These are phyloP conservation scores for Ustilago sp. DNA, from an alignment of 1,284 basidiomycete species.

Conservation along the genomic window DNA sequence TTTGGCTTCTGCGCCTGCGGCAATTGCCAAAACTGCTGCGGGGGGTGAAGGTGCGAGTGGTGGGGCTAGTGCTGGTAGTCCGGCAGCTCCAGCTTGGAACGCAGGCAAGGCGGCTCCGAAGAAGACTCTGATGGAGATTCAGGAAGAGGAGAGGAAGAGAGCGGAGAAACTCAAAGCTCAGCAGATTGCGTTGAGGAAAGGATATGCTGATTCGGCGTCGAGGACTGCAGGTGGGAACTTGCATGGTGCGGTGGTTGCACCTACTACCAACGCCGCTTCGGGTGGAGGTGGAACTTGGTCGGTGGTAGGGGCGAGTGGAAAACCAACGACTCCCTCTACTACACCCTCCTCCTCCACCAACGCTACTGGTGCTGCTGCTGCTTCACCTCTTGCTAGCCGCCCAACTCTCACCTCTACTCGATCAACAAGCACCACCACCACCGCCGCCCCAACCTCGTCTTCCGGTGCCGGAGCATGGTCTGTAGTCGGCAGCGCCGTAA, in stretches of 20 bases:
- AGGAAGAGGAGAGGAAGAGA: slow-evolving; percentile 86
- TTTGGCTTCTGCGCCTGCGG: slow-evolving; percentile 68
- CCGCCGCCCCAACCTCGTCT: slow-evolving; percentile 1
- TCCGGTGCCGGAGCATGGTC: slow-evolving; percentile 27
- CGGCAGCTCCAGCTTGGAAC: slow-evolving; percentile 66
- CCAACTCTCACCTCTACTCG: slow-evolving; percentile 13
- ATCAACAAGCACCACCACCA: slow-evolving; percentile 10
- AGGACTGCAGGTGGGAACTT: slow-evolving; percentile 24
- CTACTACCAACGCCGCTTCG: slow-evolving; percentile 33
- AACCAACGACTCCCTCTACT: slow-evolving; percentile 71
- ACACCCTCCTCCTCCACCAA: background rate
- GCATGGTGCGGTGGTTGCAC: slow-evolving; percentile 72
- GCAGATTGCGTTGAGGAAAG: slow-evolving; percentile 72
- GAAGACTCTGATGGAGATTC: slow-evolving; percentile 98
- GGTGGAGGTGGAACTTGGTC: slow-evolving; percentile 80
- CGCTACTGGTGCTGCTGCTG: slow-evolving; percentile 44
- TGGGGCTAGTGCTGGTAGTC: slow-evolving; percentile 76
- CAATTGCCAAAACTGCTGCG: slow-evolving; percentile 16
- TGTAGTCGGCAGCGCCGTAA: slow-evolving; percentile 19
- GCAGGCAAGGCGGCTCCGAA: slow-evolving; percentile 72
- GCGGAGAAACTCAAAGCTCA: slow-evolving; percentile 74
- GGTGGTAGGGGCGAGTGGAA: slow-evolving; percentile 84
- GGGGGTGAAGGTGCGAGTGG: slow-evolving; percentile 49
- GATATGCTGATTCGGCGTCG: slow-evolving; percentile 79
- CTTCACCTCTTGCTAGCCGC: slow-evolving; percentile 33